These are phyloP conservation scores for Lachnellula suecica DNA, from an alignment of 2,329 filamentous ascomycete genomes.

Conservation along the genomic window DNA sequence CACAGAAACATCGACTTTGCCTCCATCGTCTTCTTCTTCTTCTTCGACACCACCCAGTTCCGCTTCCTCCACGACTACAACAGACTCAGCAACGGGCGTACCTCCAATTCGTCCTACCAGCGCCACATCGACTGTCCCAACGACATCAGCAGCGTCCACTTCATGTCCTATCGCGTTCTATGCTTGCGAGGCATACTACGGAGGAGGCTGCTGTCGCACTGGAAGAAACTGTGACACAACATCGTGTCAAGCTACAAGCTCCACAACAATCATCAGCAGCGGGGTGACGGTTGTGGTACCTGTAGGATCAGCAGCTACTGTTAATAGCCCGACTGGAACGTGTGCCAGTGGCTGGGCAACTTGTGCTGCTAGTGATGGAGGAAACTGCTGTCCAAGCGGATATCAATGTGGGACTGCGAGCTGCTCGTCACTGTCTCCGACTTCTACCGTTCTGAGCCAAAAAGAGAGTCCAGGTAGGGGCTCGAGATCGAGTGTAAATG, in stretches of 20 bases:
- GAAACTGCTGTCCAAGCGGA: constrained; percentile 82
- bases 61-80: constrained; percentile 29
- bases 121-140: constrained; percentile 39
- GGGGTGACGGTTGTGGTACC: constrained; percentile 73
- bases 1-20: constrained; percentile 1
- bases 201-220: constrained; percentile 84
- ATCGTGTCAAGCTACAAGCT: constrained; percentile 65
- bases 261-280: constrained; percentile 64
- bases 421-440: constrained; percentile 61
- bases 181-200: constrained; percentile 78
- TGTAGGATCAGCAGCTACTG: constrained; percentile 43
- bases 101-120: constrained; percentile 49
- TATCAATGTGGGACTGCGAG: constrained; percentile 72
- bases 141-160: constrained; percentile 24
- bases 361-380: constrained; percentile 64
- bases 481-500: background rate
- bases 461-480: constrained; percentile 24
- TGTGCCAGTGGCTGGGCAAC: constrained; percentile 81
- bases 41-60: constrained; percentile 35
- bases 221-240: constrained; percentile 81
- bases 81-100: constrained; percentile 39
- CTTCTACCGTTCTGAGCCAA: constrained; percentile 42
- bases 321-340: constrained; percentile 37
- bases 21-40: constrained; percentile 11
- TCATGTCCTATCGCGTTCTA: constrained; percentile 90